Percentiles rank a stretch among this genome's conserved stretches.
These are phyloP conservation scores for Chlorella sp. DNA, from an alignment of 139 green algal species.

Conservation along the genomic window DNA sequence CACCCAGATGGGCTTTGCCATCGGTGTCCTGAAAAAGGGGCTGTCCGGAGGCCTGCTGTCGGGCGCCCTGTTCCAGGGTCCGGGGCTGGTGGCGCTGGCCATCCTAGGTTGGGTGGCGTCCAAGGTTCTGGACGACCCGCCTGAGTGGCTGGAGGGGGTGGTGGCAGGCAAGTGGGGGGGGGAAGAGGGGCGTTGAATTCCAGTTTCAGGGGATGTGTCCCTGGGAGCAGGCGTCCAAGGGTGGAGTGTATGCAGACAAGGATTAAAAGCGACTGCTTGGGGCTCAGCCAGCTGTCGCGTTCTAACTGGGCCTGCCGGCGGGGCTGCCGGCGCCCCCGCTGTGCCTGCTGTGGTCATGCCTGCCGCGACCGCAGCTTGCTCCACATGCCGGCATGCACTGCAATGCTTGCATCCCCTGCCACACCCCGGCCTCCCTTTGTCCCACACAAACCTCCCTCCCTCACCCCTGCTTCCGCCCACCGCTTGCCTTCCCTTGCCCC, in stretches of 20 bases:
- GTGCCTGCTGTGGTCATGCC: neutral
- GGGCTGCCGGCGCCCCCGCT: too few relatives aligned
- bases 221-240: too few relatives aligned
- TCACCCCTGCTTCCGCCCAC: neutral
- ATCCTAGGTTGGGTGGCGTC: slow-evolving; percentile 77
- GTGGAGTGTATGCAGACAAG: too few relatives aligned
- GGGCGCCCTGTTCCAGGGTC: slow-evolving; percentile 87
- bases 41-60: slow-evolving; percentile 74
- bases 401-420: neutral
- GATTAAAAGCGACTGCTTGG: too few relatives aligned
- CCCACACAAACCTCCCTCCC: neutral
- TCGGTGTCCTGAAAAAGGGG: slow-evolving; percentile 78
- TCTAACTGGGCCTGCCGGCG: too few relatives aligned
- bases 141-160: slow-evolving; percentile 61
- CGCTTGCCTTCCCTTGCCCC: too few relatives aligned
- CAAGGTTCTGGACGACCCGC: slow-evolving; percentile 56
- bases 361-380: neutral
- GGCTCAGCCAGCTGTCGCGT: too few relatives aligned
- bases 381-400: neutral
- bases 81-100: slow-evolving; percentile 85
- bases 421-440: too few relatives aligned
- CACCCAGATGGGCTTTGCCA: slow-evolving; percentile 68
- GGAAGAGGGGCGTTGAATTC: neutral
- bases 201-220: neutral
- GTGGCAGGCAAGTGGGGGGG: slow-evolving; percentile 33